Base-by-base conservation (phyloP, 768 basidiomycete species). In the Suillus occidentalis region DNA sequence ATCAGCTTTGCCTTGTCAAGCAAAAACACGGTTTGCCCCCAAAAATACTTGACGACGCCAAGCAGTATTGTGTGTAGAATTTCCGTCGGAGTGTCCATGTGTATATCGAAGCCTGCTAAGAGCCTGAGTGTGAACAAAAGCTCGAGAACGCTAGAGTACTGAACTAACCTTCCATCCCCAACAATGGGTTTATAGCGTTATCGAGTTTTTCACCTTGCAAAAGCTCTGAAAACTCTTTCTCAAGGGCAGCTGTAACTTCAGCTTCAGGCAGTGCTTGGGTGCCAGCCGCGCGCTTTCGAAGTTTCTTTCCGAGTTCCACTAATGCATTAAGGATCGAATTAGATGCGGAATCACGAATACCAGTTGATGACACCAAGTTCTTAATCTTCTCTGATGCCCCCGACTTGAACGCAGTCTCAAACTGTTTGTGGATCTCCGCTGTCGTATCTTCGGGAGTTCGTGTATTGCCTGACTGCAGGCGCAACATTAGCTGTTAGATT, bases 81-180 rank as follows among this genome's bases (percentile, higher is more conserved):
- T 57, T 76, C 72, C 0, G 72, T 76, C 0, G 73, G 77, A 0
- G 74, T 80, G 43, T 80, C 75, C 1, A 65, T 34, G 28, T 77
- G 74, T n/a, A 76, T 69, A 43, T 77, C 65, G 1, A 78, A 7
- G 10, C 73, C 76, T 34, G 31, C 6, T 3, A 3, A 34, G 31
- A 34, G 6, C 6, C 31, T 34, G 31, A 34, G 6, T 34, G 6
- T 34, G 31, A 34, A 34, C 3, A 22, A 49, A 71, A 12, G 12
- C 2, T 69, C 70, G 0, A 74, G 72, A 4, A 49, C 25, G 22
- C n/a, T n/a, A n/a, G n/a, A n/a, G n/a, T n/a, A n/a, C n/a, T n/a
- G n/a, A n/a, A n/a, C 36, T 59, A 12, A 64, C 56, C 56, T 7
- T 45, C 3, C 63, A 64, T 64, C 37, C 63, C 63, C 2, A 64